Evolutionary conservation across 2,329 filamentous ascomycete genomes (phyloP).

Genomic region (Ascochyta pisi): DNA sequence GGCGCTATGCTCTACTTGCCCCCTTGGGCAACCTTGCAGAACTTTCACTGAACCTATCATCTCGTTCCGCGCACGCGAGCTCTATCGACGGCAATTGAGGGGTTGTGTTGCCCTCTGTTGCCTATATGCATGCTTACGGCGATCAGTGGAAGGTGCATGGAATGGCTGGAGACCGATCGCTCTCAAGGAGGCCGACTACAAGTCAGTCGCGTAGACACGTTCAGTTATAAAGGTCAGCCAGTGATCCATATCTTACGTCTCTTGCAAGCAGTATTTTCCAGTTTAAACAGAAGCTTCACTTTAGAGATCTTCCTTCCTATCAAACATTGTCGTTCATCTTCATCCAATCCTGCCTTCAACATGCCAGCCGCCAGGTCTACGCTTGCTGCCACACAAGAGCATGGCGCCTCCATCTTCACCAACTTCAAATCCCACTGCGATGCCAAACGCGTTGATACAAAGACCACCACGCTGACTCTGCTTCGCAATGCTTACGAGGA

Average conservation of each 20-base stretch:
- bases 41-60: background rate
- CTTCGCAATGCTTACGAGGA: constrained; percentile 30
- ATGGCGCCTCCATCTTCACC: constrained; percentile 2
- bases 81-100: background rate
- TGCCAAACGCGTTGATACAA: constrained; percentile 32
- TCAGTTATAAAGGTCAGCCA: background rate
- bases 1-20: background rate
- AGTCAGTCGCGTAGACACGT: background rate
- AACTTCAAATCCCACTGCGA: constrained; percentile 29
- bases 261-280: background rate
- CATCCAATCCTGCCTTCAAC: background rate
- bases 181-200: background rate
- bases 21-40: background rate
- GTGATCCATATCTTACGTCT: background rate
- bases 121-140: background rate
- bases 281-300: background rate
- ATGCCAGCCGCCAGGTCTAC: constrained; percentile 10
- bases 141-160: too few species aligned
- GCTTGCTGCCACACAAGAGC: constrained; percentile 10
- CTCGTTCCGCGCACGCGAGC: background rate
- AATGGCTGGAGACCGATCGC: background rate
- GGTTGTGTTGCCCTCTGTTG: too few species aligned
- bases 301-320: background rate
- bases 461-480: constrained; percentile 21
- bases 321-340: background rate